Evolutionary conservation across 768 basidiomycete species (phyloP).

Genomic region (Lentinula raphanica): DNA sequence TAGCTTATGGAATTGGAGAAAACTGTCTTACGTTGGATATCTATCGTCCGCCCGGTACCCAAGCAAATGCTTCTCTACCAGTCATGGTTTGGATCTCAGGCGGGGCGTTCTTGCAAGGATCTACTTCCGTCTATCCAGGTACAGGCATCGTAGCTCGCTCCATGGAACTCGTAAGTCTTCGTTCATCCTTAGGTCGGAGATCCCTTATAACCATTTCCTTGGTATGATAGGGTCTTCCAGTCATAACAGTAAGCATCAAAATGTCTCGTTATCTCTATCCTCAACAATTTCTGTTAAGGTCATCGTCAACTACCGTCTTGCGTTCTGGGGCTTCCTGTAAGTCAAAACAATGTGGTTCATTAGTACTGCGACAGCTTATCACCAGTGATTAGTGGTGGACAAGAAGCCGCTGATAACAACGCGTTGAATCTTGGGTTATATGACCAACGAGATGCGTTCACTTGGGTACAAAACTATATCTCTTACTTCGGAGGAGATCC

Average conservation of each 20-base stretch:
- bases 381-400: conserved; percentile 9
- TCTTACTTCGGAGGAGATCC: conserved; percentile 38
- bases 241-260: background rate
- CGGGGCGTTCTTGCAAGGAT: background rate
- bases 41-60: background rate
- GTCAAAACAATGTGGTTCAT: background rate
- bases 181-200: background rate
- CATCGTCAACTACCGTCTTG: conserved; percentile 1
- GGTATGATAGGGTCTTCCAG: background rate
- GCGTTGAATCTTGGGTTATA: conserved; percentile 21
- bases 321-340: conserved; percentile 2
- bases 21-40: background rate
- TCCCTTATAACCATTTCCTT: background rate
- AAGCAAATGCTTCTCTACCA: background rate
- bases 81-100: conserved; percentile 1
- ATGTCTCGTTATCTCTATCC: background rate
- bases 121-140: background rate
- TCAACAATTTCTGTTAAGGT: background rate
- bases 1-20: background rate
- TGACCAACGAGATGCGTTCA: conserved; percentile 20
- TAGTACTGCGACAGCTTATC: background rate
- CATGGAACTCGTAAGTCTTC: background rate
- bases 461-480: conserved; percentile 40
- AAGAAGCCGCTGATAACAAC: conserved; percentile 18
- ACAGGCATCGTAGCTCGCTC: background rate